phyloP scores from a whole-genome alignment of 2,329 filamentous ascomycete genomes.

The Microdochium trichocladiopsis region DNA sequence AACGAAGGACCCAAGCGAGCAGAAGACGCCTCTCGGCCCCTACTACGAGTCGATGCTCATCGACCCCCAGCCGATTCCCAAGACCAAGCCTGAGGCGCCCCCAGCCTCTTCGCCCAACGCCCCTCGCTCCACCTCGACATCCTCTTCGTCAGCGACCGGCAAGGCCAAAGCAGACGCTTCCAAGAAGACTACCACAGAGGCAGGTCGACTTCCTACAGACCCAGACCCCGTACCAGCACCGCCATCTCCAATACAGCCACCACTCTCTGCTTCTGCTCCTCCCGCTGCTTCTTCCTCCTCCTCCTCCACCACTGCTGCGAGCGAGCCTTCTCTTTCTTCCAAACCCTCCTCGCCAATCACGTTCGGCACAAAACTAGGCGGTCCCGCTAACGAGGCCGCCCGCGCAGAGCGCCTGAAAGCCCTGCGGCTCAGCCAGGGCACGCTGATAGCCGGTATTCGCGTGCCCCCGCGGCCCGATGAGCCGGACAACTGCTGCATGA shows the following conservation, averaged over 20 bases:
- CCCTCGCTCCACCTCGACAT: conserved; percentile 11
- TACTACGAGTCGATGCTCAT: conserved; percentile 55
- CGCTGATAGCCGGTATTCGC: conserved; percentile 66
- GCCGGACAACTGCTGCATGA: conserved; percentile 99
- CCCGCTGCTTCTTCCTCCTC: conserved; percentile 18
- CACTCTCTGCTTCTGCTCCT: conserved; percentile 4
- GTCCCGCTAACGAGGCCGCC: conserved; percentile 49
- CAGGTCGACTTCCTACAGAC: conserved; percentile 1
- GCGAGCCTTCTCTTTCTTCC: too few species aligned
- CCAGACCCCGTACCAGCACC: conserved; percentile 3
- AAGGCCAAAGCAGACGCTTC: conserved; percentile 14
- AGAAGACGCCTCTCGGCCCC: conserved; percentile 43
- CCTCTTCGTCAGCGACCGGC: conserved; percentile 9
- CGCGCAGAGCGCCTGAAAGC: conserved; percentile 53
- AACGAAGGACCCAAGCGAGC: conserved; percentile 18
- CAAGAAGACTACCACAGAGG: conserved; percentile 7
- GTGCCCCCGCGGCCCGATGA: conserved; percentile 82
- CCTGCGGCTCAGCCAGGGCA: conserved; percentile 46
- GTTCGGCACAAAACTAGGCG: conserved; percentile 74
- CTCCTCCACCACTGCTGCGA: too few species aligned
- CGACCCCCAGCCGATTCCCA: conserved; percentile 31
- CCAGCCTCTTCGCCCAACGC: conserved; percentile 29
- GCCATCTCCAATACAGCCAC: background rate
- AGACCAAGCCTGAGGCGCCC: conserved; percentile 34
- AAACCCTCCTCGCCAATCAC: conserved; percentile 52